Percentiles rank a stretch among this genome's conserved stretches.
phyloP scores from a whole-genome alignment of 495 filamentous ascomycete species.

The Thermochaetoides thermophila region DNA sequence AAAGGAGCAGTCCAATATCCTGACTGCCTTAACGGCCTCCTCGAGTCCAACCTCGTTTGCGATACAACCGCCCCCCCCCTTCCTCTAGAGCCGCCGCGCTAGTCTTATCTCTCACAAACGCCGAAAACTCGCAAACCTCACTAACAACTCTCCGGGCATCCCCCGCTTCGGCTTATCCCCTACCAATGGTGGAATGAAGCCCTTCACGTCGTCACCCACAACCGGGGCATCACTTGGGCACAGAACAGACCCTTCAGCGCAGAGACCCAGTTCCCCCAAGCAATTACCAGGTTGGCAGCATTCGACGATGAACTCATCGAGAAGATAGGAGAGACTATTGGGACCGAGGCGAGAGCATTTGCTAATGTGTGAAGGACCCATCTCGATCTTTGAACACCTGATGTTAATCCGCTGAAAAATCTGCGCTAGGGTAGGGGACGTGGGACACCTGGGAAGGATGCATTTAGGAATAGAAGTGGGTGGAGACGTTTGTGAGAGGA shows the following conservation, averaged over 20 bases:
- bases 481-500: slow-evolving; percentile 21
- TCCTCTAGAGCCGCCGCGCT: too few relatives aligned
- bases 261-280: slow-evolving; percentile 34
- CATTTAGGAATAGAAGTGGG: slow-evolving; percentile 24
- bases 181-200: slow-evolving; percentile 43
- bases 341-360: slow-evolving; percentile 52
- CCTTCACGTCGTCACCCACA: slow-evolving; percentile 30
- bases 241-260: slow-evolving; percentile 18
- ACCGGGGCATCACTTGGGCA: slow-evolving; percentile 21
- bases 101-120: too few relatives aligned
- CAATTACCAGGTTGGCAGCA: slow-evolving; percentile 29
- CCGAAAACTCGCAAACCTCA: too few relatives aligned
- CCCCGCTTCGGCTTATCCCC: slow-evolving; percentile 25
- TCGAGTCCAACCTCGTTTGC: too few relatives aligned
- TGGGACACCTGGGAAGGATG: slow-evolving; percentile 25
- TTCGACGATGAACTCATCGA: slow-evolving; percentile 35
- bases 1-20: too few relatives aligned
- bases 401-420: slow-evolving; percentile 50
- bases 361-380: slow-evolving; percentile 43
- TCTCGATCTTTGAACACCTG: slow-evolving; percentile 49
- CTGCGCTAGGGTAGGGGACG: slow-evolving; percentile 29
- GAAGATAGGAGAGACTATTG: slow-evolving; percentile 29
- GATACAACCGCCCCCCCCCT: neutral
- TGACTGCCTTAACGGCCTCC: too few relatives aligned
- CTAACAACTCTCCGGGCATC: slow-evolving; percentile 22